Base-by-base conservation (phyloP, 805 yeast genomes). In the Nadsonia fulvescens region DNA sequence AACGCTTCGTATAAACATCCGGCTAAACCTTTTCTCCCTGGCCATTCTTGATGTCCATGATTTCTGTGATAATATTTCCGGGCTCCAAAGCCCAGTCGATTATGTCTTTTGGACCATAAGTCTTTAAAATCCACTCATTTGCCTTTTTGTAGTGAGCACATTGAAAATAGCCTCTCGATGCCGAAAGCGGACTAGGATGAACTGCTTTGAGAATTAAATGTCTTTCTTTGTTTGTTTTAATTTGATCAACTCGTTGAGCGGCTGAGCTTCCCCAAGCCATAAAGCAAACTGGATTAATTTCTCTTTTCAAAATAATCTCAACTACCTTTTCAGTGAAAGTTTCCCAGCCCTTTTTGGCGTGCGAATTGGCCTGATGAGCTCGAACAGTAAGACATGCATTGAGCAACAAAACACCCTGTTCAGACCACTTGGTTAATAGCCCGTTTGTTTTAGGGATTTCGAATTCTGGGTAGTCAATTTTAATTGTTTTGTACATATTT, bases 161-260 rank as follows among this genome's bases (percentile, higher is more conserved):
- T 3, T 70, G 70, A 39, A 86, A 83, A 47, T 76, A 89, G 2
- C 89, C 93, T 22, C 91, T 54, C 11, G 74, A 61, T 0, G 98
- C 98, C 34, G 93, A 76, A 25, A 89, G 53, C 1, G 99, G 99
- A 14, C 92, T 76, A 1, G 99, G 99, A 49, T 89, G 99, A 1
- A 82, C 95, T 0, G 81, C 60, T 34, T 62, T 63, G 14, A 89
- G 50, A 0, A 78, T 65, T 21, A 62, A 34, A 29, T 56, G 59
- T 23, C 36, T 33, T 9, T 28, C 20, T 5, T 22, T 22, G 22
- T 32, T 19, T 9, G 53, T 51, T 5, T 31, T 31, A 20, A 61
- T 42, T 26, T 51, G 53, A 14, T 57, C 60, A 2, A 74, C 58
- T 12, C 79, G 49, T 31, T 66, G 67, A 15, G 63, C 70, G 0